A percentile compares a stretch with the other conserved stretches of the same genome.
Evolutionary conservation across 495 filamentous ascomycete genomes (phyloP).

Genomic region (Glutinoglossum americanum): DNA sequence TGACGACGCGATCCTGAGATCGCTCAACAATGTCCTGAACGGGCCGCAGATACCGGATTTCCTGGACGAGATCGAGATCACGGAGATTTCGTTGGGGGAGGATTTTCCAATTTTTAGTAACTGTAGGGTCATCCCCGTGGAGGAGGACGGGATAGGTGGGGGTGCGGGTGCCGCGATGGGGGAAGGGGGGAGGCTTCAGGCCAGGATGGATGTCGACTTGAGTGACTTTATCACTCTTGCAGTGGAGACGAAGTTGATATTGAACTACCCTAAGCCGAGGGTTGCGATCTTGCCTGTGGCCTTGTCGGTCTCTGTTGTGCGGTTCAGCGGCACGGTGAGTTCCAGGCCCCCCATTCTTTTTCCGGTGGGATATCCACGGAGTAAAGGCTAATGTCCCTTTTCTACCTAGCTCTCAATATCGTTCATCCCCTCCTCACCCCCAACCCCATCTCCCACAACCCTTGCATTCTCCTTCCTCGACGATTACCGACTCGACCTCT

Average conservation of each 20-base stretch:
- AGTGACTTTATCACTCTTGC: constrained; percentile 88
- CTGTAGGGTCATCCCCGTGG: constrained; percentile 73
- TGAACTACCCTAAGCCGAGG: constrained; percentile 80
- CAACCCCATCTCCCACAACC: constrained; percentile 38
- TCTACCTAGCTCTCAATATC: constrained; percentile 45
- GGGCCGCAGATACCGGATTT: constrained; percentile 71
- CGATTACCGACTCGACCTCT: constrained; percentile 86
- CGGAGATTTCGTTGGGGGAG: constrained; percentile 80
- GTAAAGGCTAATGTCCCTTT: background rate
- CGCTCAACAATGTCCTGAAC: constrained; percentile 74
- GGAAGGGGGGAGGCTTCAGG: constrained; percentile 58
- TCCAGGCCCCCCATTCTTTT: background rate
- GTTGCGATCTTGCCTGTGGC: constrained; percentile 88
- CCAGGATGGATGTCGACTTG: constrained; percentile 88
- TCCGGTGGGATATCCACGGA: background rate
- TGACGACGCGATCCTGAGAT: constrained; percentile 84
- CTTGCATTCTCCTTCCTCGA: constrained; percentile 89
- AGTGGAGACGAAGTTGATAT: constrained; percentile 74
- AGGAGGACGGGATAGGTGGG: constrained; percentile 35
- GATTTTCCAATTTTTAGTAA: constrained; percentile 99
- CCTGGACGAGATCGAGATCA: constrained; percentile 78
- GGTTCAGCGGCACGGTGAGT: constrained; percentile 63
- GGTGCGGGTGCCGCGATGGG: background rate
- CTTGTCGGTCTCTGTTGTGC: constrained; percentile 69
- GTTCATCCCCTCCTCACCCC: constrained; percentile 45